phyloP scores from a whole-genome alignment of 352 stramenopile genomes.

The Globisporangium nunn region DNA sequence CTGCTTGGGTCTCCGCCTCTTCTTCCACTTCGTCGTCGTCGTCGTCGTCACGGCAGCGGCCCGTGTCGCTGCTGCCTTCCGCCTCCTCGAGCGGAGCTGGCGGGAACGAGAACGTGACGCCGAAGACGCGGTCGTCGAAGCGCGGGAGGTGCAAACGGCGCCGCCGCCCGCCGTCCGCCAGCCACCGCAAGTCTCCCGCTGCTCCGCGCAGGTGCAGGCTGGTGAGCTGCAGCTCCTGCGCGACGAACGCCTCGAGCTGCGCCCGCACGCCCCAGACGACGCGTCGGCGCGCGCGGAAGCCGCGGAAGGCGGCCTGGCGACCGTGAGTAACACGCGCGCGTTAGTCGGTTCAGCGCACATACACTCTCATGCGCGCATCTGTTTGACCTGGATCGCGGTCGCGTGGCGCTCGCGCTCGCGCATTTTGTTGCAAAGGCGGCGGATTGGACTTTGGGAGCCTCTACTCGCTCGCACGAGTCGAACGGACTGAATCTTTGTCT shows the following conservation, averaged over 20 bases:
- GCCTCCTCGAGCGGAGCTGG: neutral
- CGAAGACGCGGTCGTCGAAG: conserved; percentile 35
- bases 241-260: conserved; percentile 35
- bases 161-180: conserved; percentile 8
- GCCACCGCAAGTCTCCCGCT: conserved; percentile 15
- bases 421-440: neutral
- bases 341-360: neutral
- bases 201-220: conserved; percentile 1
- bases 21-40: neutral
- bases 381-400: conserved; percentile 17
- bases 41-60: neutral
- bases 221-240: conserved; percentile 23
- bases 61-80: neutral
- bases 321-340: neutral
- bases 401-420: conserved; percentile 17
- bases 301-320: conserved; percentile 36
- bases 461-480: too few relatives aligned
- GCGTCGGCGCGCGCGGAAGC: conserved; percentile 37
- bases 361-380: neutral
- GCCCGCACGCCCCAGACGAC: conserved; percentile 40
- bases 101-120: conserved; percentile 23
- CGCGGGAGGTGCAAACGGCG: conserved; percentile 31
- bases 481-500: too few relatives aligned
- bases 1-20: conserved; percentile 2
- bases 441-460: too few relatives aligned